phyloP scores from a whole-genome alignment of 352 stramenopile genomes.

The Blastocystis sp. region DNA sequence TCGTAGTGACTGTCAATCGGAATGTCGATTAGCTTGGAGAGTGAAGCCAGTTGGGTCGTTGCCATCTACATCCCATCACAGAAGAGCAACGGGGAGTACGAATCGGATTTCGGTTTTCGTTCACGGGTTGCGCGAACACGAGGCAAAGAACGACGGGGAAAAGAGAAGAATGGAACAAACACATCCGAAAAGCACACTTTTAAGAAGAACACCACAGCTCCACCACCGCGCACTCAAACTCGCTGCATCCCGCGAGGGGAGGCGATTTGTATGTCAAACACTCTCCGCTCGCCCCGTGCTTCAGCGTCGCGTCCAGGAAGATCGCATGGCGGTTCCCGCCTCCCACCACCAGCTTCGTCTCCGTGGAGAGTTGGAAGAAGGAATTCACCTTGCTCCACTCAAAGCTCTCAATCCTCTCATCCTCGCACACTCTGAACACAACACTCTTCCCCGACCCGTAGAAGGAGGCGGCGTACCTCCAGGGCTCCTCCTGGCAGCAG shows the following conservation, averaged over 20 bases:
- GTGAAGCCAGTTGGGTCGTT: slow-evolving; percentile 51
- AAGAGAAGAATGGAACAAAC: too few species aligned
- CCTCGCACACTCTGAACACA: neutral
- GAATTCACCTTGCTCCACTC: slow-evolving; percentile 32
- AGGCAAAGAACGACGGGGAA: too few species aligned
- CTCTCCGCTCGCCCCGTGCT: slow-evolving; percentile 23
- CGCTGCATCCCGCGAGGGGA: slow-evolving; percentile 1
- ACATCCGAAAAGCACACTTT: neutral
- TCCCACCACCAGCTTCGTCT: slow-evolving; percentile 28
- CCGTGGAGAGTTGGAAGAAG: slow-evolving; percentile 21
- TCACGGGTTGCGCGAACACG: too few species aligned
- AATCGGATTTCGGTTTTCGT: too few species aligned
- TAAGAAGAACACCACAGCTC: slow-evolving; percentile 28
- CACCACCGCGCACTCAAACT: slow-evolving; percentile 40
- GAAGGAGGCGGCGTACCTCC: slow-evolving; percentile 25
- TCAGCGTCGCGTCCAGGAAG: neutral
- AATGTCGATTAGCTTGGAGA: slow-evolving; percentile 59
- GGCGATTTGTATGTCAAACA: slow-evolving; percentile 33
- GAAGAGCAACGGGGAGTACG: neutral
- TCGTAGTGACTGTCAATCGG: slow-evolving; percentile 67
- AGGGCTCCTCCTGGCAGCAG: neutral
- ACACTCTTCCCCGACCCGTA: slow-evolving; percentile 7
- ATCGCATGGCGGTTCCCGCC: slow-evolving; percentile 44
- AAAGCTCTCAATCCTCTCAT: slow-evolving; percentile 3
- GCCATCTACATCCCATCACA: slow-evolving; percentile 19